Conservation (phyloP, 2,329 filamentous ascomycete species). For the Phoma herbarum region DNA sequence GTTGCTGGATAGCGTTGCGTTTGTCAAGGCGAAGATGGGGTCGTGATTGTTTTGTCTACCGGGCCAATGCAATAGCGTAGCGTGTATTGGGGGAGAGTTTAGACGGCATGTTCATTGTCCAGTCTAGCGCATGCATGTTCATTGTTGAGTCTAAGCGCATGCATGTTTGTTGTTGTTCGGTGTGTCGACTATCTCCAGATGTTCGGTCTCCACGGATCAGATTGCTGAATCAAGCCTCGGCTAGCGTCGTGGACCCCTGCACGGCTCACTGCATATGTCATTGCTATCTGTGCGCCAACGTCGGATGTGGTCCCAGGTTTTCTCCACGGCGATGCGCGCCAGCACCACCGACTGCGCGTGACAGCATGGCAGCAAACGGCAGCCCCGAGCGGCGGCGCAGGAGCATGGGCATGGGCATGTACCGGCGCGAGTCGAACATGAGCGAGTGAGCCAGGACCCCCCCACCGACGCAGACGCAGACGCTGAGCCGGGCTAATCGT, state of each 20-base stretch:
- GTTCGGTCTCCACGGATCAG: background rate
- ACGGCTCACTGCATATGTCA: constrained; percentile 11
- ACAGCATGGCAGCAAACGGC: constrained; percentile 43
- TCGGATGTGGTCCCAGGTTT: constrained; percentile 3
- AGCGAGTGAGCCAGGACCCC: constrained; percentile 50
- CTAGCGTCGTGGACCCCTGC: constrained; percentile 2
- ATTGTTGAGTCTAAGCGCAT: too few relatives aligned
- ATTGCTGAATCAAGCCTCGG: background rate
- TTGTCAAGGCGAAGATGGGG: constrained; percentile 48
- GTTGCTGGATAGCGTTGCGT: constrained; percentile 52
- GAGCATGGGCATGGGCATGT: constrained; percentile 60
- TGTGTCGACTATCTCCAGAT: too few relatives aligned
- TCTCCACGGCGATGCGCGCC: constrained; percentile 12
- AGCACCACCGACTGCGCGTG: constrained; percentile 3
- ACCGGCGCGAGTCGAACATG: constrained; percentile 73
- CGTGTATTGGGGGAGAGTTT: too few relatives aligned
- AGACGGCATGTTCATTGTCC: too few relatives aligned
- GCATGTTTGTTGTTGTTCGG: too few relatives aligned
- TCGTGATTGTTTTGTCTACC: constrained; percentile 1
- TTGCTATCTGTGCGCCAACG: constrained; percentile 16
- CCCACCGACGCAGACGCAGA: too few relatives aligned
- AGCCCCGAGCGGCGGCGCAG: constrained; percentile 48
- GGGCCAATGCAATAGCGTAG: too few relatives aligned
- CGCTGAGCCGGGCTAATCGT: constrained; percentile 8
- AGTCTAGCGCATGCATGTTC: too few relatives aligned